Base-by-base conservation (phyloP, 345 rosid genomes). In the Salix udensis region DNA sequence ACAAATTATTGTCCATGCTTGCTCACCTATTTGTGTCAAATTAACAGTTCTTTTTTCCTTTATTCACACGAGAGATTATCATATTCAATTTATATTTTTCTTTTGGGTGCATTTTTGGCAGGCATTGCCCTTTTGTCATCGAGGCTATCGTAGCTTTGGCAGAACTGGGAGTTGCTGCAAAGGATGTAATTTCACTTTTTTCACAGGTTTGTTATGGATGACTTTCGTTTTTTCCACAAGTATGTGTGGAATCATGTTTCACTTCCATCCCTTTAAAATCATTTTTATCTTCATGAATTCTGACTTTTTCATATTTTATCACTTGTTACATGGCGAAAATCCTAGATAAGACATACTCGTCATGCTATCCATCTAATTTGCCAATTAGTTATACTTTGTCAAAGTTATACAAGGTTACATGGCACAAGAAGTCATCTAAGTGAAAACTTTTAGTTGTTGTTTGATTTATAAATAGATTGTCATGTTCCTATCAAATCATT, bases 101-200 rank as follows among this genome's bases (percentile, higher is more conserved):
- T 44, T n/a, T n/a, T 67, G 18, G 18, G 70, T 62, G 65, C 1
- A 4, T 28, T 67, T 48, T 81, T 68, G 73, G 76, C 90, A 96
- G 99, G 89, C 92, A 92, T 75, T 96, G 95, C 73, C 97, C 97
- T 79, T 91, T 77, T 80, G 88, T 96, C 58, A 82, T 96, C 31
- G 94, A 93, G 86, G 99, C 97, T 40, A 82, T 96, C 74, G 81
- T 77, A 84, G 99, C 97, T 81, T 88, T 96, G 79, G 94, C 99
- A 61, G 99, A 93, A 85, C 82, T 93, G 68, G 98, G 97, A 83
- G 96, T 87, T 81, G 42, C 88, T 75, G 86, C 98, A 68, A 96
- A 96, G 88, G 98, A 96, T 77, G 88, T 96, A 64, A 83, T 88
- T 79, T 92, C 97, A 55, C 73, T 86, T 76, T 82, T 89, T 88